phyloP scores from a whole-genome alignment of 371 early-diverging fungal species.

The Cokeromyces recurvatus region DNA sequence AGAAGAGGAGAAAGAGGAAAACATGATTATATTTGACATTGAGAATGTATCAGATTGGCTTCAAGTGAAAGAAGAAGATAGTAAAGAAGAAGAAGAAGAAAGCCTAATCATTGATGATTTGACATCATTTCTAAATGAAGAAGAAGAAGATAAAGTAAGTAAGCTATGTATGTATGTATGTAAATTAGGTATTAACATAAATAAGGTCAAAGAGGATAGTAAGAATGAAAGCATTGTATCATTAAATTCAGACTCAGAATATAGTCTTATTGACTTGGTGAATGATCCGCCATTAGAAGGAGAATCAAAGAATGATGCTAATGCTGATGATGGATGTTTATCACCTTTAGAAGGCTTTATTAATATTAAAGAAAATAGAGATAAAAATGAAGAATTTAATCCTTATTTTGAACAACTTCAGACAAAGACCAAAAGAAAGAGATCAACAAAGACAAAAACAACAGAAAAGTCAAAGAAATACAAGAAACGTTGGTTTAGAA shows the following conservation, averaged over 20 bases:
- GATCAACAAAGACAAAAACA: not conserved
- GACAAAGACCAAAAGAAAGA: not conserved
- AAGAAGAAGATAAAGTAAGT: not conserved
- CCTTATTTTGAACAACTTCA: conserved; percentile 4
- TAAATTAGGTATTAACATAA: not conserved
- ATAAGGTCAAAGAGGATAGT: not conserved
- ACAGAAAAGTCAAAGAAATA: too few relatives aligned
- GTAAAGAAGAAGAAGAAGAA: not conserved
- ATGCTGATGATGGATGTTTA: conserved; percentile 14
- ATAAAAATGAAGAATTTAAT: not conserved
- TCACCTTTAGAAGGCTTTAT: conserved; percentile 23
- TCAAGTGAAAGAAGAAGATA: conserved; percentile 4
- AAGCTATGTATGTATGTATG: too few relatives aligned
- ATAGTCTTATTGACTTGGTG: conserved; percentile 17
- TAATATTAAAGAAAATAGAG: conserved; percentile 3
- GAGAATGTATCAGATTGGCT: conserved; percentile 7
- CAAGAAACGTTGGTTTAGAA: too few relatives aligned
- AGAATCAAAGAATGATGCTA: not conserved
- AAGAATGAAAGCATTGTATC: not conserved
- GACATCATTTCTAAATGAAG: conserved; percentile 1
- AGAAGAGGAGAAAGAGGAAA: conserved; percentile 1
- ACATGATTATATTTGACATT: not conserved
- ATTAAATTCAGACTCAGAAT: not conserved
- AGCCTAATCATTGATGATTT: conserved; percentile 5
- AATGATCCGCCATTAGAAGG: too few relatives aligned